Evolutionary conservation across 169 alveolate species (phyloP).

Genomic region (Plasmodium adleri): DNA sequence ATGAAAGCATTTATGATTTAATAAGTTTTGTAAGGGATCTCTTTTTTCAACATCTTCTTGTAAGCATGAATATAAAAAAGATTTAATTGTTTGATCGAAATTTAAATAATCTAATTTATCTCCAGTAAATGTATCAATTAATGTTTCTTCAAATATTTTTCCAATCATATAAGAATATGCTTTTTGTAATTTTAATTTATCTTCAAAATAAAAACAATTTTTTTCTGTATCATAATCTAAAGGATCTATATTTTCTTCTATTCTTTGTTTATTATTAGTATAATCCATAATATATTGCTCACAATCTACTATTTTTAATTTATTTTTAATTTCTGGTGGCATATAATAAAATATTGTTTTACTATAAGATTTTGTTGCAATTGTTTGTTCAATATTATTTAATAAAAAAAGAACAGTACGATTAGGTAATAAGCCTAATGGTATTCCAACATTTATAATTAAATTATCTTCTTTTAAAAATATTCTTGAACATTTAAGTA

Average conservation of each 20-base stretch:
- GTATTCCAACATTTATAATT: conserved; percentile 40
- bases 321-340: conserved; percentile 34
- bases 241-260: background rate
- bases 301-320: background rate
- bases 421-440: conserved; percentile 36
- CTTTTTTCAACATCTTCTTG: conserved; percentile 14
- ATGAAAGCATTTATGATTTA: conserved; percentile 43
- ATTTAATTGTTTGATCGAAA: conserved; percentile 50
- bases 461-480: conserved; percentile 50
- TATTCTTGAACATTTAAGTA: conserved; percentile 44
- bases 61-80: conserved; percentile 25
- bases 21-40: conserved; percentile 20
- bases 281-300: too few species aligned
- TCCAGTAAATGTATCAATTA: conserved; percentile 67
- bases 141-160: conserved; percentile 58
- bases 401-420: conserved; percentile 25
- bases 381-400: conserved; percentile 27
- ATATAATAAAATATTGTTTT: conserved; percentile 47
- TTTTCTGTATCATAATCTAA: background rate
- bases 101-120: conserved; percentile 61
- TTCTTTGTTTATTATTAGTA: background rate
- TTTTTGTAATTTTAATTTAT: conserved; percentile 29
- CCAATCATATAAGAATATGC: conserved; percentile 73
- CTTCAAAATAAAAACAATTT: conserved; percentile 24
- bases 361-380: conserved; percentile 47